phyloP scores from a whole-genome alignment of 2,329 filamentous ascomycete genomes.

The Coniella lustricola region DNA sequence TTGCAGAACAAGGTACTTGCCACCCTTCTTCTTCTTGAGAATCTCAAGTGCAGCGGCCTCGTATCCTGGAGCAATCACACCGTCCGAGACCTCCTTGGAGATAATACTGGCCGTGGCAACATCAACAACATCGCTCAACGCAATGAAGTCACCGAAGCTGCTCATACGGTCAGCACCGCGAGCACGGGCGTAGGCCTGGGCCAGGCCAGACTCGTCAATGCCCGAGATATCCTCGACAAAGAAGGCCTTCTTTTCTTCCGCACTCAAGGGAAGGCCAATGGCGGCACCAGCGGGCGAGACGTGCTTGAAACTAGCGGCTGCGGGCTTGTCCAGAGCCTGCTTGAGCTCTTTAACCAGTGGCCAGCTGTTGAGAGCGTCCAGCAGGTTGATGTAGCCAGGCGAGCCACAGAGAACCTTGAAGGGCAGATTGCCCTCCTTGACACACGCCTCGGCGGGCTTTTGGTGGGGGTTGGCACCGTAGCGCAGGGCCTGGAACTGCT shows the following conservation, averaged over 20 bases:
- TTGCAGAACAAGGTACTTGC: constrained; percentile 91
- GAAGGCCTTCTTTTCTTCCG: constrained; percentile 92
- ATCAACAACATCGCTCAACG: constrained; percentile 84
- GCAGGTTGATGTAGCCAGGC: constrained; percentile 94
- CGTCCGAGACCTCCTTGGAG: constrained; percentile 94
- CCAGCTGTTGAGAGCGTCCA: constrained; percentile 96
- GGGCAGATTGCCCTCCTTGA: constrained; percentile 66
- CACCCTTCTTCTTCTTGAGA: constrained; percentile 95
- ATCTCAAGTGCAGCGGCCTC: constrained; percentile 80
- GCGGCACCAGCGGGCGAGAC: constrained; percentile 95
- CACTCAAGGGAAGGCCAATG: constrained; percentile 78
- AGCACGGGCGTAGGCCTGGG: constrained; percentile 92
- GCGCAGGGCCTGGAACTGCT: constrained; percentile 76
- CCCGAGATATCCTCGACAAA: constrained; percentile 95
- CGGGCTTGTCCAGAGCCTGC: constrained; percentile 76
- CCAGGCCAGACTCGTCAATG: constrained; percentile 76
- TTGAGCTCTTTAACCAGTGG: constrained; percentile 94
- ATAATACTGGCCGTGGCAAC: constrained; percentile 94
- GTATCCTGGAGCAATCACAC: constrained; percentile 87
- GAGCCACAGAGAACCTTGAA: constrained; percentile 89
- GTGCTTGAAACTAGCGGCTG: constrained; percentile 97
- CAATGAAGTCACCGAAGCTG: constrained; percentile 95
- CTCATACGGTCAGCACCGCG: constrained; percentile 97
- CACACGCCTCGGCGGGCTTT: constrained; percentile 86
- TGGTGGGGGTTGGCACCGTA: constrained; percentile 98